These are phyloP conservation scores for Myochromella boudieri DNA, from an alignment of 768 basidiomycete species.

Conservation along the genomic window DNA sequence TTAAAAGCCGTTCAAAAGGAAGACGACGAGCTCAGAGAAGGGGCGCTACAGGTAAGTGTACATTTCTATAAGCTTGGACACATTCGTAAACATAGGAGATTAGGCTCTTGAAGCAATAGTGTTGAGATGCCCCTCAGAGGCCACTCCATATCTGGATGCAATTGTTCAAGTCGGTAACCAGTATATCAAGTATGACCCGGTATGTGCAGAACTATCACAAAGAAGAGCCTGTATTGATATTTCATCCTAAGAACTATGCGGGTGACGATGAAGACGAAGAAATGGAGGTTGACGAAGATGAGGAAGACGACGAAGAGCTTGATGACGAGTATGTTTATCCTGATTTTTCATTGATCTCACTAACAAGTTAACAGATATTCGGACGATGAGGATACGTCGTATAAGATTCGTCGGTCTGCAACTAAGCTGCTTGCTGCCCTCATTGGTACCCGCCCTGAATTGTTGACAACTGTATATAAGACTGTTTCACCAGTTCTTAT, in stretches of 20 bases:
- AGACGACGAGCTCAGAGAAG: constrained; percentile 84
- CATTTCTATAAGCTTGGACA: constrained; percentile 2
- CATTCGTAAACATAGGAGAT: constrained; percentile 8
- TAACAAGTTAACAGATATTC: constrained; percentile 63
- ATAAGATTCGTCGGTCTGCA: constrained; percentile 93
- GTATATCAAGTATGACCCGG: constrained; percentile 92
- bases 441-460: constrained; percentile 88
- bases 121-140: constrained; percentile 80
- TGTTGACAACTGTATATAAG: constrained; percentile 76
- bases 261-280: constrained; percentile 53
- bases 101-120: constrained; percentile 86
- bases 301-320: constrained; percentile 78
- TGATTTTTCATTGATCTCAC: not conserved
- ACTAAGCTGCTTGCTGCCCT: constrained; percentile 87
- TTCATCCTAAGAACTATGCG: constrained; percentile 47
- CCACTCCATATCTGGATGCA: constrained; percentile 64
- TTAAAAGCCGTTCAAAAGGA: constrained; percentile 68
- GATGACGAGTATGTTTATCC: constrained; percentile 65
- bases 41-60: constrained; percentile 63
- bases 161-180: constrained; percentile 73
- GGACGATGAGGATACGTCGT: constrained; percentile 97
- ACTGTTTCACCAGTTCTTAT: constrained; percentile 87
- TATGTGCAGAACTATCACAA: constrained; percentile 26
- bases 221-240: not conserved
- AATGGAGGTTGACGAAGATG: constrained; percentile 75